These are phyloP conservation scores for Vaccinium myrtillus DNA, from an alignment of 148 eudicot species.

Conservation along the genomic window DNA sequence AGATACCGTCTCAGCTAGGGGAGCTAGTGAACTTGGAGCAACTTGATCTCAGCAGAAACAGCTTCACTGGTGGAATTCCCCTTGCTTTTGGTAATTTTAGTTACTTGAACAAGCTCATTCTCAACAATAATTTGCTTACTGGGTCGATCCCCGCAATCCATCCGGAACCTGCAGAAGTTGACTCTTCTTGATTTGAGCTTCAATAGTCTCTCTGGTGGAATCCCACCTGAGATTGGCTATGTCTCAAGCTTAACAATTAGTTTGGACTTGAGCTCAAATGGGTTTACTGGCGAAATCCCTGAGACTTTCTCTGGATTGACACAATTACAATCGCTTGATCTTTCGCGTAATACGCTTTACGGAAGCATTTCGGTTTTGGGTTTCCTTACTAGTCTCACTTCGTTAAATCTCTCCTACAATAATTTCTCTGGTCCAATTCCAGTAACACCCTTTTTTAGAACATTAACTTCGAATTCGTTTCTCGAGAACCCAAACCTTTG, in stretches of 20 bases:
- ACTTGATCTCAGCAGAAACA: conserved; percentile 78
- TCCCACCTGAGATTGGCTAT: conserved; percentile 72
- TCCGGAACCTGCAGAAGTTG: conserved; percentile 70
- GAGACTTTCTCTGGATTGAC: conserved; percentile 67
- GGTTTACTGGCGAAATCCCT: conserved; percentile 64
- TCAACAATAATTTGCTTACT: conserved; percentile 63
- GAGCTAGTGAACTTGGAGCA: conserved; percentile 81
- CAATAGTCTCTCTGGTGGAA: conserved; percentile 63
- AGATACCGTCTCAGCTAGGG: conserved; percentile 58
- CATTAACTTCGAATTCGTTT: conserved; percentile 54
- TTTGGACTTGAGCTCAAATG: conserved; percentile 75
- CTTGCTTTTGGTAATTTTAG: conserved; percentile 77
- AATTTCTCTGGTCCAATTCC: conserved; percentile 91
- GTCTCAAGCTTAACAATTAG: conserved; percentile 79
- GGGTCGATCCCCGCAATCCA: conserved; percentile 62
- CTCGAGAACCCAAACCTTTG: conserved; percentile 60
- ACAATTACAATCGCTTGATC: conserved; percentile 84
- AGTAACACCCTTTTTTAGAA: conserved; percentile 69
- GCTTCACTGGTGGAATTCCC: conserved; percentile 69
- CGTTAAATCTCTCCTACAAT: conserved; percentile 67
- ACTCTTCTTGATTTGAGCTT: conserved; percentile 87
- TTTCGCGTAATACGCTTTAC: conserved; percentile 58
- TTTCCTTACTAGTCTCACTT: conserved; percentile 70
- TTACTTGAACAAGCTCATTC: conserved; percentile 83
- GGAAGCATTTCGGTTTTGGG: conserved; percentile 66